Base-by-base conservation (phyloP, 495 filamentous ascomycete species). In the Amorphotheca resinae region DNA sequence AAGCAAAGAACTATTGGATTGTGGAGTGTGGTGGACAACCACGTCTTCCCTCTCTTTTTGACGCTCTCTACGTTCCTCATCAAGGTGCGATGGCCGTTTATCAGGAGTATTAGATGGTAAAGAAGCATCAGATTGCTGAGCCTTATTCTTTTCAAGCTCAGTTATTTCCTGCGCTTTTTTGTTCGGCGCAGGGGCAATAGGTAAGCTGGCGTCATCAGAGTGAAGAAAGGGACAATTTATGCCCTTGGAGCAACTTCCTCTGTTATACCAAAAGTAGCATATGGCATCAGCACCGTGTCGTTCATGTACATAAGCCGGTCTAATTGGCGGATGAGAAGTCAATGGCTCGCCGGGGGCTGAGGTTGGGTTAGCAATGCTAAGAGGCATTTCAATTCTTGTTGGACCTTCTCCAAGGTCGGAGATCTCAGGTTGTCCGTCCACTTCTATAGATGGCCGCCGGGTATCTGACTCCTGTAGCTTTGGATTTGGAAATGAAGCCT, bases 141-240 rank as follows among this genome's bases (percentile, higher is more conserved):
- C n/a, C n/a, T n/a, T n/a, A n/a, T n/a, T n/a, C n/a, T n/a, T 11
- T 28, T 28, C 25, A 11, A 28, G 5, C 5, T 5, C 25, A 5
- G 11, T 22, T 38, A 12, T 17, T 17, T 38, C 36, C 36, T 17
- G 3, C 18, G 20, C 3, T 38, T 7, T 20, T 5, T 38, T 38
- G 11, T 28, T 28, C n/a, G 46, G 41, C 14, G 46, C 23, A 21
- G 46, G 46, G 6, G 28, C 46, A 20, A 49, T 23, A 14, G 46
- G 33, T 15, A 44, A 26, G 8, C 16, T 17, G 6, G 11, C n/a
- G 11, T 44, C 40, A 8, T 45, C 23, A 37, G 15, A 28, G 30
- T 45, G 47, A 16, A 38, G n/a, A 39, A 40, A 45, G 9, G 26
- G 22, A 21, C 47, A 50, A 15, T 2, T 0, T 17, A 20, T 9